phyloP scores from a whole-genome alignment of 768 basidiomycete species.

The Amanita phalloides region DNA sequence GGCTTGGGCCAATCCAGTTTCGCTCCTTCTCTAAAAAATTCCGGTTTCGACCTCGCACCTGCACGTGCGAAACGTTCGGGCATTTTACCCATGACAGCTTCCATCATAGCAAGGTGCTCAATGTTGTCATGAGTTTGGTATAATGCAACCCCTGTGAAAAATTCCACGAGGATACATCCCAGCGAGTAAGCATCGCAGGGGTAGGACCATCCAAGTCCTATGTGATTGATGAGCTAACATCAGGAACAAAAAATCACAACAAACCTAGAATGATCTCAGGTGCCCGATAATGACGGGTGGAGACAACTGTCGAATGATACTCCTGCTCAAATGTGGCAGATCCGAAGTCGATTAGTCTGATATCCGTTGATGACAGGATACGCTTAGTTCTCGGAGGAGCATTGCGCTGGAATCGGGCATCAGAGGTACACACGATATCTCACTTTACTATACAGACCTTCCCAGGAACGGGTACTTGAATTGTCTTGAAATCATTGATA shows the following conservation, averaged over 20 bases:
- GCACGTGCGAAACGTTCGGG: constrained; percentile 73
- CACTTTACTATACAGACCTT: constrained; percentile 36
- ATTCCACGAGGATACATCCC: constrained; percentile 97
- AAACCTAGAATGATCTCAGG: constrained; percentile 97
- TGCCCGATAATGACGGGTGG: constrained; percentile 95
- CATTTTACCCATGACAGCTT: constrained; percentile 98
- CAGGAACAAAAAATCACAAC: constrained; percentile 13
- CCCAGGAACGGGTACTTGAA: constrained; percentile 48
- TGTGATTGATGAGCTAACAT: constrained; percentile 10
- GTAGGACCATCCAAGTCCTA: constrained; percentile 96
- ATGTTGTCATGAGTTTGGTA: constrained; percentile 99
- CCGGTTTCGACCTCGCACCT: constrained; percentile 73
- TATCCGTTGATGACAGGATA: constrained; percentile 79
- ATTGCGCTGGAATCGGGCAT: constrained; percentile 36
- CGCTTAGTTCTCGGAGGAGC: constrained; percentile 60
- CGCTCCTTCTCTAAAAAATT: constrained; percentile 83
- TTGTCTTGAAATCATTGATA: constrained; percentile 61
- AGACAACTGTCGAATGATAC: constrained; percentile 97
- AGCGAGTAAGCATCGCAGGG: constrained; percentile 98
- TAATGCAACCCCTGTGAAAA: constrained; percentile 94
- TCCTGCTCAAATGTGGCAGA: constrained; percentile 97
- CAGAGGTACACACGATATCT: constrained; percentile 2
- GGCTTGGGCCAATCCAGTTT: constrained; percentile 91
- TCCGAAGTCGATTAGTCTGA: constrained; percentile 96
- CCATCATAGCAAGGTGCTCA: constrained; percentile 99